Evolutionary conservation across 2,329 filamentous ascomycete genomes (phyloP).

Genomic region (Cordyceps tenuipes): DNA sequence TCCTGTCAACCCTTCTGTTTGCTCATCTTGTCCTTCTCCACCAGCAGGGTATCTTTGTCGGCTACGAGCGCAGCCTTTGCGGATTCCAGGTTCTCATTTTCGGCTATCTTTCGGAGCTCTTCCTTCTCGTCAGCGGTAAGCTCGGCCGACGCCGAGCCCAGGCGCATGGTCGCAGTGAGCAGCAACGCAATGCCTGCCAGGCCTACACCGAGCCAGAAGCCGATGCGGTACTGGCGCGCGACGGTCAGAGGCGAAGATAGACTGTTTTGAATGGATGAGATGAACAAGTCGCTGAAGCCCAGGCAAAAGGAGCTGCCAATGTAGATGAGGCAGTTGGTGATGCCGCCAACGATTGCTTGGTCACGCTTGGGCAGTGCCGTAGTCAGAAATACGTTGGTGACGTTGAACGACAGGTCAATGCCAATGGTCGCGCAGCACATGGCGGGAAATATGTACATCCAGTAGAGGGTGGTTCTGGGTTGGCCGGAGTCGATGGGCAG

Average conservation of each 20-base stretch:
- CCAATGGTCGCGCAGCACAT: constrained; percentile 50
- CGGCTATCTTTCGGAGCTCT: background rate
- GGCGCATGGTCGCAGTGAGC: constrained; percentile 20
- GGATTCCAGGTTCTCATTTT: background rate
- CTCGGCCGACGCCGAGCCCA: constrained; percentile 11
- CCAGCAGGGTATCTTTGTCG: background rate
- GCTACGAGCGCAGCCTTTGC: background rate
- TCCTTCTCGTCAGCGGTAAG: constrained; percentile 11
- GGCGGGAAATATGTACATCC: constrained; percentile 51
- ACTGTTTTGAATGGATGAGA: constrained; percentile 29
- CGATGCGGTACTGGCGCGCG: constrained; percentile 40
- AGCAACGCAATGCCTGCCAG: constrained; percentile 38
- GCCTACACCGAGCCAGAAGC: constrained; percentile 49
- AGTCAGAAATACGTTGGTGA: constrained; percentile 55
- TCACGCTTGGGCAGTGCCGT: constrained; percentile 44
- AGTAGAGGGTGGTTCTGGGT: constrained; percentile 30
- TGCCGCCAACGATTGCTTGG: constrained; percentile 52
- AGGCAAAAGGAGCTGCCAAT: constrained; percentile 52
- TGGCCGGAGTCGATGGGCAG: background rate
- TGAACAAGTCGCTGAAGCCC: constrained; percentile 47
- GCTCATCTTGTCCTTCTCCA: background rate
- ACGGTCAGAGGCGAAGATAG: constrained; percentile 23
- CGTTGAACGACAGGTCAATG: constrained; percentile 54
- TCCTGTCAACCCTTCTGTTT: background rate
- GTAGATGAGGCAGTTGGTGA: constrained; percentile 51